Evolutionary conservation across 306 rosid genomes (phyloP).

Genomic region (Gleditsia sinensis): DNA sequence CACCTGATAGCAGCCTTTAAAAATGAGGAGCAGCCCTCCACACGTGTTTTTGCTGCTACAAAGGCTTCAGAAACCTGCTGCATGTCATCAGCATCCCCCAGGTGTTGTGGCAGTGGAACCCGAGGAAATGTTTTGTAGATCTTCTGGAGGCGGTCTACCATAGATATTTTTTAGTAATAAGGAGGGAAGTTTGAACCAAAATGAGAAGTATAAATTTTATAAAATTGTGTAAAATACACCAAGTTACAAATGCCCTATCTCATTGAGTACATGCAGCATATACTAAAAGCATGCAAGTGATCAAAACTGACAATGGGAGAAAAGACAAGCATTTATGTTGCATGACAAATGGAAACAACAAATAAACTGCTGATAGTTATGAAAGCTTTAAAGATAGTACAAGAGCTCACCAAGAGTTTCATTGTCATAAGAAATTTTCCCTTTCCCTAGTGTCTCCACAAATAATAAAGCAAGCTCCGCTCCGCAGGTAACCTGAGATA

Average conservation of each 20-base stretch:
- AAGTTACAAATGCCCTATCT: conserved; percentile 13
- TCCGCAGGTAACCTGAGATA: conserved; percentile 85
- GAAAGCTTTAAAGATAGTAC: conserved; percentile 27
- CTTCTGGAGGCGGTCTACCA: conserved; percentile 69
- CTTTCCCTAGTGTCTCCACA: conserved; percentile 88
- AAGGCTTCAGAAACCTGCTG: conserved; percentile 81
- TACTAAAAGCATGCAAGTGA: conserved; percentile 31
- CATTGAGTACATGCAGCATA: conserved; percentile 10
- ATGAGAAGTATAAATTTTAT: conserved; percentile 27
- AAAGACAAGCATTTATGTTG: conserved; percentile 13
- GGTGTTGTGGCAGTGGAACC: conserved; percentile 67
- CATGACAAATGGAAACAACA: conserved; percentile 1
- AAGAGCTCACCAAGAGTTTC: conserved; percentile 75
- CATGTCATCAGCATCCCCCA: conserved; percentile 79
- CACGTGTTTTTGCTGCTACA: conserved; percentile 82
- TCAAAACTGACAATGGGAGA: conserved; percentile 27
- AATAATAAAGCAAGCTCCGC: conserved; percentile 88
- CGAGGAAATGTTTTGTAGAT: conserved; percentile 73
- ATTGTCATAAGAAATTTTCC: conserved; percentile 62
- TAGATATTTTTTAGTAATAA: conserved; percentile 43
- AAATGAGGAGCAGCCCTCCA: conserved; percentile 91
- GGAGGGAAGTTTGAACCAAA: conserved; percentile 16
- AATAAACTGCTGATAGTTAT: not conserved
- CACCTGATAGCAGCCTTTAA: conserved; percentile 90
- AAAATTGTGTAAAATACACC: conserved; percentile 20